Evolutionary conservation across 2,329 filamentous ascomycete genomes (phyloP), one percentile per base, ranked within the genome.

Genomic region (Ophiostoma fasciatum): DNA sequence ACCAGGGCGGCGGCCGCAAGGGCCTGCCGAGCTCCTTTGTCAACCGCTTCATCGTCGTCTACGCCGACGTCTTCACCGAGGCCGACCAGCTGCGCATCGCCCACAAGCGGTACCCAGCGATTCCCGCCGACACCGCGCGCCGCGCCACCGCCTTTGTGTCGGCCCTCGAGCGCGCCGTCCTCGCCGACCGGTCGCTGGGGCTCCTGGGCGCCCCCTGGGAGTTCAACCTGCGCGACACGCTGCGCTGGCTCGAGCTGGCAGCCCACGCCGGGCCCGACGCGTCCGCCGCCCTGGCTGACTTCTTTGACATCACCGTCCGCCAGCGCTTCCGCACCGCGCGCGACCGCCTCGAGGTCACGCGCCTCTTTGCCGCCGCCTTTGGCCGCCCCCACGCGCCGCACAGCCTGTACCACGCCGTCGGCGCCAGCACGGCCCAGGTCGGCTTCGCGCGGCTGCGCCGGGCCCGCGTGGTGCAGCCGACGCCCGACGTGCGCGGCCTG

Each of bases 11-110:
- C 44, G 90, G 90, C 9, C 74, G 90, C 47, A 98, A 98, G 57
- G 90, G 90, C 27, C 63, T 98, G 25, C 90, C 90, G 2, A 82
- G 81, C 39, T 96, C 90, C 1, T 98, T 98, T 50, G 90, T 98
- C 43, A 96, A 98, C 54, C 81, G 92, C 31, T 98, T 98, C 54
- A 90, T 92, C 26, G 88, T 98, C 14, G 92, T 98, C 0, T 96
- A 96, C 57, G 85, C 90, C 39, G 90, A 98, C 51, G 72, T 85
- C 5, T 90, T 98, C 53, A 79, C 71, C 13, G 66, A 79, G 19
- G 70, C 82, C 22, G 90, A 98, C 60, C 59, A 98, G 40, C 68
- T 78, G 41, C 62, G 80, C 31, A 96, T 98, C 44, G 92, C 85
- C 31, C 64, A 68, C 19, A 80, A 79, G 46, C 74, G 82, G 42